Evolutionary conservation across 257 asterid species (phyloP).

Genomic region (Solanum tacnaense): DNA sequence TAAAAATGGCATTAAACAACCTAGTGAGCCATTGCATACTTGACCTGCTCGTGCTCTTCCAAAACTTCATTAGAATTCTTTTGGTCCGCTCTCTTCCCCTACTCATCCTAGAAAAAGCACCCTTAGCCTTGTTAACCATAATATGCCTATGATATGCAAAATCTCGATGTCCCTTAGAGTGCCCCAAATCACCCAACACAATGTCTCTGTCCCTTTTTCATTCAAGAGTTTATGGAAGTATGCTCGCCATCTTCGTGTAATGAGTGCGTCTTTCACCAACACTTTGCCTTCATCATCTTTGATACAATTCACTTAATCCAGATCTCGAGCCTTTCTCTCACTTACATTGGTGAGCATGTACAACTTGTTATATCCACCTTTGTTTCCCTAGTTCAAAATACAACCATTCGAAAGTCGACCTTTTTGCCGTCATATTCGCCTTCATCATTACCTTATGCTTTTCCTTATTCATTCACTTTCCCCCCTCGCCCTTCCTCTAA

Average conservation of each 20-base stretch:
- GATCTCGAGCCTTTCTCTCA: not conserved
- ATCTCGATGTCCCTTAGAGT: not conserved
- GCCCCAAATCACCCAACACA: not conserved
- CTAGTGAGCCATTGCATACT: not conserved
- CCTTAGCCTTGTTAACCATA: not conserved
- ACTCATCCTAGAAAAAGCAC: not conserved
- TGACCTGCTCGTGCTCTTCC: not conserved
- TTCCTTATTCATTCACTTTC: not conserved
- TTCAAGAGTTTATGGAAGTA: not conserved
- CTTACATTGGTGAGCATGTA: not conserved
- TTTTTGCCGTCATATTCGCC: not conserved
- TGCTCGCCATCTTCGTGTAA: not conserved
- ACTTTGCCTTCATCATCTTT: not conserved
- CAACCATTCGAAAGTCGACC: not conserved
- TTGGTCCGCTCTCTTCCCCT: not conserved
- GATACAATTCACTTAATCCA: not conserved
- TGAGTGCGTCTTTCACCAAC: not conserved
- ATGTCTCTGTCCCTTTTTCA: not conserved
- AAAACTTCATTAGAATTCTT: not conserved
- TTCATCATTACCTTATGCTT: not conserved
- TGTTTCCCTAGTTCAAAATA: not conserved
- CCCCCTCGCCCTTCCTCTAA: not conserved
- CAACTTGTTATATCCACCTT: not conserved
- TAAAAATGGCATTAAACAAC: not conserved
- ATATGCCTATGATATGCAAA: not conserved